phyloP scores from a whole-genome alignment of 2,329 filamentous ascomycete genomes.

The Aciculosporium take region DNA sequence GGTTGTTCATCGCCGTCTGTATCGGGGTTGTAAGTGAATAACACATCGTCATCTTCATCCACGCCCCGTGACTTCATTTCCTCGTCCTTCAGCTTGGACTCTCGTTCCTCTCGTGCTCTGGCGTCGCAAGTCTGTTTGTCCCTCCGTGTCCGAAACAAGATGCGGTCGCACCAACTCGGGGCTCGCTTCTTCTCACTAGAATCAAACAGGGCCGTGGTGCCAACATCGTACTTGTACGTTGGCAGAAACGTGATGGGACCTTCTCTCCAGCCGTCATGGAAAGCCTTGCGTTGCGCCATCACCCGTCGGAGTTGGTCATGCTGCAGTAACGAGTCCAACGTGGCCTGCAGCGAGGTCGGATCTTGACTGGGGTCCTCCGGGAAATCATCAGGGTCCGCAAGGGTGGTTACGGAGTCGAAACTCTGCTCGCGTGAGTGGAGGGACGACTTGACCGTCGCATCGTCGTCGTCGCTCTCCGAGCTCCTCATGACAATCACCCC shows the following conservation, averaged over 20 bases:
- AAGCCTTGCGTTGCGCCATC: constrained; percentile 62
- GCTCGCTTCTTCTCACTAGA: constrained; percentile 86
- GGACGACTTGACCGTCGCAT: constrained; percentile 22
- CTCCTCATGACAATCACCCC: constrained; percentile 33
- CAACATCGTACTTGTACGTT: constrained; percentile 95
- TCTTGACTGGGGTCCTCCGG: constrained; percentile 56
- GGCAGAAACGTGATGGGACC: constrained; percentile 78
- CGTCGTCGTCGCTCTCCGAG: constrained; percentile 34
- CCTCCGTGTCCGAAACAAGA: constrained; percentile 66
- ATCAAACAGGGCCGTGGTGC: constrained; percentile 85
- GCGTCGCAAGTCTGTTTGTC: constrained; percentile 54
- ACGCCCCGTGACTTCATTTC: constrained; percentile 75
- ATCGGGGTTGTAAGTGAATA: constrained; percentile 85
- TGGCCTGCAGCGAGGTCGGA: constrained; percentile 76
- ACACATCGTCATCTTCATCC: constrained; percentile 66
- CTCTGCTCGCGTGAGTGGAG: constrained; percentile 20
- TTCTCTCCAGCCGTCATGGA: constrained; percentile 87
- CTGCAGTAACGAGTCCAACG: constrained; percentile 69
- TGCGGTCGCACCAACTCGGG: constrained; percentile 94
- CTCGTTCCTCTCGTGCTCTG: constrained; percentile 47
- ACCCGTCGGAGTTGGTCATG: constrained; percentile 75
- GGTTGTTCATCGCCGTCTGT: constrained; percentile 45
- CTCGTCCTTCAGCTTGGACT: constrained; percentile 58
- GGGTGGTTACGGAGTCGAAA: constrained; percentile 26
- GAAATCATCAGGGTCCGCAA: constrained; percentile 54